Base-by-base conservation (phyloP, 2,329 filamentous ascomycete species). In the Fusarium pininemorale region DNA sequence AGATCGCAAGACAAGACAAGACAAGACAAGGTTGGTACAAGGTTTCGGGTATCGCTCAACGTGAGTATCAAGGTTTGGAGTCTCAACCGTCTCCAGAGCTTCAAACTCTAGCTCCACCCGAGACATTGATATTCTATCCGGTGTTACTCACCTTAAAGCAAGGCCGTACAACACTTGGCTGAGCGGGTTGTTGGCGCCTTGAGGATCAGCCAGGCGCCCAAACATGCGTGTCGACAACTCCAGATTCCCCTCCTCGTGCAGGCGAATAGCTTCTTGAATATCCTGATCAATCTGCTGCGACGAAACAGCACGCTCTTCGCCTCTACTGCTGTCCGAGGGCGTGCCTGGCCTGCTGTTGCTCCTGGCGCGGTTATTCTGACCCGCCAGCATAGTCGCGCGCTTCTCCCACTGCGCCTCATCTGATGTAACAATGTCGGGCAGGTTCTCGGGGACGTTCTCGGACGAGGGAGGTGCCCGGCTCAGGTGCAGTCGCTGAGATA, bases 151-250 rank as follows among this genome's bases (percentile, higher is more conserved):
- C 92, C 94, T 90, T 75, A 98, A 84, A 59, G 96, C 95, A 66
- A 99, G 92, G 7, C 96, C 96, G 81, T 98, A 99, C 60, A 99
- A 88, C 41, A 99, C 96, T 84, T 99, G 96, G 79, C 94, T 96
- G 73, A 99, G 87, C 45, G 96, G 94, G 83, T 98, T 98, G 81
- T 98, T 98, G 56, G 92, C 90, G 30, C 94, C 95, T 61, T 91
- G 87, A 0, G 94, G 94, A 81, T 98, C 92, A 60, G 96, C 96
- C 75, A 99, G 86, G 69, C 88, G 87, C 35, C 91, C 93, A 84
- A 99, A 99, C 83, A 98, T 90, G 59, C 86, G 85, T n/a, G 96
- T 98, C 60, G 95, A 96, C 78, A 87, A 84, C 78, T 91, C 90
- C 64, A 98, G 87, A 69, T 96, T 89, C 65, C 96, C 96, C 53